These are phyloP conservation scores for Mycocentrospora acerina DNA, from an alignment of 2,329 filamentous ascomycete genomes.

Conservation along the genomic window DNA sequence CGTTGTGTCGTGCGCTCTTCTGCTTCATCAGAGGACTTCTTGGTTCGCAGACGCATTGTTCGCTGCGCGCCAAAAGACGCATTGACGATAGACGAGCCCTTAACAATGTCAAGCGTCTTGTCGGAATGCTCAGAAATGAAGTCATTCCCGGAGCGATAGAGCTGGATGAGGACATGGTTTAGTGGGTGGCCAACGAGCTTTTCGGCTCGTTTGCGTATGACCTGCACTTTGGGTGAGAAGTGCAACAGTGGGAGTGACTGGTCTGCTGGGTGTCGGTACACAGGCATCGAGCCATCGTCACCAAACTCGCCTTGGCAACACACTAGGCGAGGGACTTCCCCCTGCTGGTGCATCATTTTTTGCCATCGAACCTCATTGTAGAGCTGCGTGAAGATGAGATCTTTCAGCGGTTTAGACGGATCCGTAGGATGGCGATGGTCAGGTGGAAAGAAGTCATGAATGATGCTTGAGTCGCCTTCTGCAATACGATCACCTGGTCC, in stretches of 20 bases:
- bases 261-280: conserved; percentile 95
- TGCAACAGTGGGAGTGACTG: conserved; percentile 75
- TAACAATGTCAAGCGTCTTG: conserved; percentile 89
- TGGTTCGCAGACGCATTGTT: conserved; percentile 86
- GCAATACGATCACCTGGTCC: conserved; percentile 63
- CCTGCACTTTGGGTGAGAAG: conserved; percentile 72
- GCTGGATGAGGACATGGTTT: conserved; percentile 91
- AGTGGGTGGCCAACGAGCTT: conserved; percentile 72
- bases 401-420: conserved; percentile 47
- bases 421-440: conserved; percentile 26
- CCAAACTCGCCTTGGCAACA: conserved; percentile 78
- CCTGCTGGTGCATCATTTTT: conserved; percentile 88
- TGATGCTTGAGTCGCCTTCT: conserved; percentile 77
- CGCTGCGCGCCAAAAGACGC: conserved; percentile 90
- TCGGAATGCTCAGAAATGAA: conserved; percentile 97
- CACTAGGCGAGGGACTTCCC: conserved; percentile 87
- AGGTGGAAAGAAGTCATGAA: conserved; percentile 66
- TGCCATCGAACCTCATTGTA: conserved; percentile 81
- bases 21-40: conserved; percentile 44
- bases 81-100: conserved; percentile 82
- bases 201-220: conserved; percentile 70
- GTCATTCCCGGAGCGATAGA: conserved; percentile 85
- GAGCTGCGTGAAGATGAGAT: conserved; percentile 68
- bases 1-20: conserved; percentile 59
- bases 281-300: conserved; percentile 71